Conservation (phyloP, 306 rosid genomes). For the Citrullus colocynthis region DNA sequence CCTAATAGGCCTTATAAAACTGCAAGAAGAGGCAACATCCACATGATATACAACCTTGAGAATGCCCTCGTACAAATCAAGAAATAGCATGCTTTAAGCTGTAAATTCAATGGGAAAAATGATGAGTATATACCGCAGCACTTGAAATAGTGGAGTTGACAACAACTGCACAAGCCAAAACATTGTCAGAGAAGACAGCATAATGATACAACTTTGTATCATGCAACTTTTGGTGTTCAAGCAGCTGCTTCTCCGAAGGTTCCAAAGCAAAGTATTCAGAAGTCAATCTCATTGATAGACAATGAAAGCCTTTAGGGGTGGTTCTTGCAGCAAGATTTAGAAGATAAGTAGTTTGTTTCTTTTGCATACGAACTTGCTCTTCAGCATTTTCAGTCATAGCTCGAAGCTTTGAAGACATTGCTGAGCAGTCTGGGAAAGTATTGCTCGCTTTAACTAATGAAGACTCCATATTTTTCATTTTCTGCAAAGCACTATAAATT, state of each 20-base stretch:
- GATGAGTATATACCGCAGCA: constrained; percentile 46
- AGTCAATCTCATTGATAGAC: constrained; percentile 85
- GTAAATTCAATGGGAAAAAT: background rate
- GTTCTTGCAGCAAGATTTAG: constrained; percentile 78
- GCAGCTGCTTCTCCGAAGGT: constrained; percentile 49
- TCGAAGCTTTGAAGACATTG: constrained; percentile 75
- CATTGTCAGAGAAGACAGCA: constrained; percentile 91
- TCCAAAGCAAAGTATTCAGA: constrained; percentile 59
- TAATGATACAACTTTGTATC: constrained; percentile 61
- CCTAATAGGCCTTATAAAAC: background rate
- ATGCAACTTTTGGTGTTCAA: constrained; percentile 45
- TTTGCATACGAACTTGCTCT: constrained; percentile 51
- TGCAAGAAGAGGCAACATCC: background rate
- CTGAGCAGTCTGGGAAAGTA: constrained; percentile 62
- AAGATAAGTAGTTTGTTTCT: constrained; percentile 44
- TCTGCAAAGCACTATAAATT: constrained; percentile 85
- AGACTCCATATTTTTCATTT: constrained; percentile 75
- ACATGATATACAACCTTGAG: background rate
- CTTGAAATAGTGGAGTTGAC: constrained; percentile 72
- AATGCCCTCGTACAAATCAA: background rate
- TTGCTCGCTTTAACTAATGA: constrained; percentile 56
- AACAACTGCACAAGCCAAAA: constrained; percentile 88
- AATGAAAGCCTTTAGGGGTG: constrained; percentile 75
- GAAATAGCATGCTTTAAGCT: background rate
- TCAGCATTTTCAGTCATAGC: constrained; percentile 67